A percentile compares a stretch with the other conserved stretches of the same genome.
These are phyloP conservation scores for Aspergillus floridensis DNA, from an alignment of 2,329 filamentous ascomycete genomes.

Conservation along the genomic window DNA sequence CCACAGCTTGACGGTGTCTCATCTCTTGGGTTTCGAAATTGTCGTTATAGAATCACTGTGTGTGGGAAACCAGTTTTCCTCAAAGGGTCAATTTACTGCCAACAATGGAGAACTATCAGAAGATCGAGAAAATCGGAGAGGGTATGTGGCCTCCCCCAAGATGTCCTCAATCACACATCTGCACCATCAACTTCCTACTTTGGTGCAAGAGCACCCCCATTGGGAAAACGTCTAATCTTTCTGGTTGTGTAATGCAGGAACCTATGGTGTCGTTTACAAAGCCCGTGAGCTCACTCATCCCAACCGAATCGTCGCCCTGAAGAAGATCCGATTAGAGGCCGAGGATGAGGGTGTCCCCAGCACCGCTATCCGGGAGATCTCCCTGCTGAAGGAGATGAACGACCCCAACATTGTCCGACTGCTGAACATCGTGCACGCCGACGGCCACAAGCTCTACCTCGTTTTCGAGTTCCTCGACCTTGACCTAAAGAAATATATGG, in stretches of 20 bases:
- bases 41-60: not conserved
- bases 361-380: constrained; percentile 92
- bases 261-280: constrained; percentile 94
- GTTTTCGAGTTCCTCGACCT: constrained; percentile 90
- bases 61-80: constrained; percentile 2
- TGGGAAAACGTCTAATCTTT: not conserved
- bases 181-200: not conserved
- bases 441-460: constrained; percentile 91
- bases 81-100: not conserved
- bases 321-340: constrained; percentile 92
- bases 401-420: constrained; percentile 86
- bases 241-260: constrained; percentile 56
- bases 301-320: constrained; percentile 84
- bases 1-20: constrained; percentile 2
- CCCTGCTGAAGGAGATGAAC: constrained; percentile 89
- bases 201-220: not conserved
- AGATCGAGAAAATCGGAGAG: constrained; percentile 95
- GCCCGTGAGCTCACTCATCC: constrained; percentile 78
- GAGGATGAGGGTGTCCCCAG: constrained; percentile 92
- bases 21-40: not conserved
- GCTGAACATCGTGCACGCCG: constrained; percentile 89
- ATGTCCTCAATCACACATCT: not conserved
- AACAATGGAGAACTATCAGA: constrained; percentile 91
- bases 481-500: constrained; percentile 96
- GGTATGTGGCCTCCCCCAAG: constrained; percentile 54